Base-by-base conservation (phyloP, 2,329 filamentous ascomycete genomes). In the Xylariaceae sp. region DNA sequence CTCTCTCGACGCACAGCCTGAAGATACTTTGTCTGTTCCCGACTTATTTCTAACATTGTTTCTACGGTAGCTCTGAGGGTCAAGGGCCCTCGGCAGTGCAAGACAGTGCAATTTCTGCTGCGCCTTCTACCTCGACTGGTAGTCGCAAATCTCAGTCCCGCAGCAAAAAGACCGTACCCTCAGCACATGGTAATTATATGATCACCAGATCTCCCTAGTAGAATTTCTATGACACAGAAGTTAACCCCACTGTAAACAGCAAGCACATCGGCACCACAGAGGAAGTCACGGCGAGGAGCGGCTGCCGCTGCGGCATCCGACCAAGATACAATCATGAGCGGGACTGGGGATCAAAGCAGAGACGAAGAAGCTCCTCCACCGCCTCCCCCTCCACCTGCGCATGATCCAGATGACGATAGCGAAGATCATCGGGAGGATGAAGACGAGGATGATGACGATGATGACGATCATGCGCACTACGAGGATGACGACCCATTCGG, bases 71-170 rank as follows among this genome's bases (percentile, higher is more conserved):
- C 55, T 81, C 80, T 59, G 76, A 76, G 51, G 76, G 80, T 52
- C 72, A 76, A 50, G 80, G 78, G 54, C 75, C 80, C 51, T 71
- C 77, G 46, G 79, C 80, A 59, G 78, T 81, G 50, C 69, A 73
- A 42, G 73, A 79, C 41, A 64, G 64, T 61, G 68, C 61, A 44
- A 54, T 65, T 44, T 60, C 70, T 23, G 68, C 78, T 24, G 76
- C 81, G 31, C 39, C 41, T 9, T 50, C 48, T 40, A 73, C 78
- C 16, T 73, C 80, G 15, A 80, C 82, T 1, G 85, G 79, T 59
- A 76, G 85, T n/a, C n/a, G n/a, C n/a, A n/a, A 53, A 88, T 88
- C 61, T 80, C 83, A 24, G 80, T 75, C 57, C 77, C 83, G 47
- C 77, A 71, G n/a, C 58, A 89, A 85, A 66, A 88, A 83, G 64